A percentile compares a stretch with the other conserved stretches of the same genome.
These are phyloP conservation scores for Plectosphaerella sp. DNA, from an alignment of 2,329 filamentous ascomycete genomes.

Conservation along the genomic window DNA sequence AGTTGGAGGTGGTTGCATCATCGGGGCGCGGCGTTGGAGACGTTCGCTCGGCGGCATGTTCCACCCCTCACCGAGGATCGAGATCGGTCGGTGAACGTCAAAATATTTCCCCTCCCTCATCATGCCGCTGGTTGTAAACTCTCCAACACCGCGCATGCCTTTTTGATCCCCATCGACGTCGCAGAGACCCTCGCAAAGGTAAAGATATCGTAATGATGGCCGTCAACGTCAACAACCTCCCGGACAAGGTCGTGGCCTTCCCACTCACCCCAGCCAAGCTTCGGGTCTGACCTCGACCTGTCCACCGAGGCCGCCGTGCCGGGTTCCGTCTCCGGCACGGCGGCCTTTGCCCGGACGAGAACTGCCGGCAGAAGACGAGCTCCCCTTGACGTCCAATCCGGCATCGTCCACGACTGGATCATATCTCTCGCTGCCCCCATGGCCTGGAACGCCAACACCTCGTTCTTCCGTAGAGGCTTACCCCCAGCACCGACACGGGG, in stretches of 20 bases:
- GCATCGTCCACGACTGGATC: conserved; percentile 34
- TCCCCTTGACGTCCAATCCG: conserved; percentile 24
- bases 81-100: background rate
- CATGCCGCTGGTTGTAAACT: no score
- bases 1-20: background rate
- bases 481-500: conserved; percentile 10
- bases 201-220: background rate
- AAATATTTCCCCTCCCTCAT: background rate
- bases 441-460: conserved; percentile 28
- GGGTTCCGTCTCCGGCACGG: background rate
- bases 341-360: background rate
- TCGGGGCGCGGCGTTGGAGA: background rate
- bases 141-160: background rate
- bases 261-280: background rate
- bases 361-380: background rate
- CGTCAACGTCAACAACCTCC: background rate
- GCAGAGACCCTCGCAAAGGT: background rate
- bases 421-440: conserved; percentile 38
- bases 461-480: conserved; percentile 26
- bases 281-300: background rate
- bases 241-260: background rate
- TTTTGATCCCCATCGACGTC: background rate
- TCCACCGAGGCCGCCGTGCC: background rate
- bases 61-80: background rate
- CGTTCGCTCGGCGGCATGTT: background rate